Percentiles rank a stretch among this genome's conserved stretches.
Conservation (phyloP, 2,329 filamentous ascomycete species). For the Chlorencoelia australis region DNA sequence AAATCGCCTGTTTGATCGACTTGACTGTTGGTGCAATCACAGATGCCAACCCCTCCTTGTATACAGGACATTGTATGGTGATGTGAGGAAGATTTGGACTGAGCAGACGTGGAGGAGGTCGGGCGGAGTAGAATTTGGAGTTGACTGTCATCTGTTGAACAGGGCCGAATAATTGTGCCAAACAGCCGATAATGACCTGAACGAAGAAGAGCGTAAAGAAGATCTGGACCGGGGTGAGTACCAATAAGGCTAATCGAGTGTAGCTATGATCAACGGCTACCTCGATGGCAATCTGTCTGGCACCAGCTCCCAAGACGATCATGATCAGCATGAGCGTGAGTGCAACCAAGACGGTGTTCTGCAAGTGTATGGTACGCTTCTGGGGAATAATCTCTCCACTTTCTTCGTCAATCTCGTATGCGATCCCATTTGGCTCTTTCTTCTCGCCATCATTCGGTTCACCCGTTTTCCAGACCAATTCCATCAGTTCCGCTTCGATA, state of each 20-base stretch:
- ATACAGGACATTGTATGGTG: constrained; percentile 80
- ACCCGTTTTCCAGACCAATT: constrained; percentile 60
- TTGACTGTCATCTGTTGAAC: constrained; percentile 63
- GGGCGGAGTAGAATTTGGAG: constrained; percentile 58
- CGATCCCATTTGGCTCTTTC: constrained; percentile 34
- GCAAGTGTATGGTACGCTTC: constrained; percentile 54
- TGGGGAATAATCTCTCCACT: constrained; percentile 57
- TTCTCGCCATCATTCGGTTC: constrained; percentile 46
- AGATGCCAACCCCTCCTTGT: constrained; percentile 68
- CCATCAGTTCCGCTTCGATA: constrained; percentile 69
- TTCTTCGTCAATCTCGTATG: constrained; percentile 59
- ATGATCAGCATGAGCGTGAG: constrained; percentile 57
- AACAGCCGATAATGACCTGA: constrained; percentile 66
- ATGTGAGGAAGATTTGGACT: constrained; percentile 53
- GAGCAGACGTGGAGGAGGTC: constrained; percentile 49
- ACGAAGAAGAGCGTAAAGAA: constrained; percentile 66
- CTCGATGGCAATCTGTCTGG: constrained; percentile 59
- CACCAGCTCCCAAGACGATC: constrained; percentile 58
- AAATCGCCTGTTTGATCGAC: constrained; percentile 69
- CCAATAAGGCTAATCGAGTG: constrained; percentile 52
- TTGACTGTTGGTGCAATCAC: constrained; percentile 71
- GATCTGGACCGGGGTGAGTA: constrained; percentile 59
- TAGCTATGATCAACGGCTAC: constrained; percentile 54
- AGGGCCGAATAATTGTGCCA: constrained; percentile 68
- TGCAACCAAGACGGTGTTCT: constrained; percentile 59